phyloP scores from a whole-genome alignment of 2,329 filamentous ascomycete genomes.

The Coniochaeta ligniaria region DNA sequence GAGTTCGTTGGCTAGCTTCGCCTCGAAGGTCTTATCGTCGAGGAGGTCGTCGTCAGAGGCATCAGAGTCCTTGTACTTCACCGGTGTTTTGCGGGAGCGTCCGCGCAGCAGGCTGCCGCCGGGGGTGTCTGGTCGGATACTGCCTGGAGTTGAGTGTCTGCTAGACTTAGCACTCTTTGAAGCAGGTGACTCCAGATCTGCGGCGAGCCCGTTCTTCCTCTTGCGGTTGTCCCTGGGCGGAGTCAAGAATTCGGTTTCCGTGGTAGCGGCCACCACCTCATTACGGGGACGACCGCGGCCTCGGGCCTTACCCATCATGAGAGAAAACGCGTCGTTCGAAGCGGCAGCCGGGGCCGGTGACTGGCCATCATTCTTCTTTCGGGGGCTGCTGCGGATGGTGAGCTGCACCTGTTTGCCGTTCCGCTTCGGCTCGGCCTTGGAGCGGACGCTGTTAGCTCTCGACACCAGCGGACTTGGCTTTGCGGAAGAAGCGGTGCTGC shows the following conservation, averaged over 20 bases:
- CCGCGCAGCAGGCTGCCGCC: conserved; percentile 36
- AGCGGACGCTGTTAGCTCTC: conserved; percentile 24
- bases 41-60: conserved; percentile 55
- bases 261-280: conserved; percentile 7
- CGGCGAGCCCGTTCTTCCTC: conserved; percentile 25
- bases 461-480: conserved; percentile 29
- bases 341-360: conserved; percentile 10
- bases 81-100: conserved; percentile 40
- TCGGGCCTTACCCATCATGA: conserved; percentile 39
- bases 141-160: conserved; percentile 64
- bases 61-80: conserved; percentile 48
- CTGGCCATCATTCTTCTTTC: conserved; percentile 3
- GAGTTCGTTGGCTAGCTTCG: conserved; percentile 65
- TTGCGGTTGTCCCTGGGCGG: conserved; percentile 18
- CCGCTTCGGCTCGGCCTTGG: conserved; percentile 9
- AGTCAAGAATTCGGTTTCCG: conserved; percentile 20
- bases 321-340: conserved; percentile 39
- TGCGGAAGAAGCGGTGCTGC: conserved; percentile 31
- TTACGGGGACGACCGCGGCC: conserved; percentile 8
- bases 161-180: conserved; percentile 71
- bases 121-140: conserved; percentile 47
- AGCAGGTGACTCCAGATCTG: conserved; percentile 20
- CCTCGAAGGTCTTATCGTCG: conserved; percentile 79
- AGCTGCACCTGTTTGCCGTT: conserved; percentile 18
- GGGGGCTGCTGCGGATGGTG: conserved; percentile 28